A percentile compares a stretch with the other conserved stretches of the same genome.
These are phyloP conservation scores for Carallia pectinifolia DNA, from an alignment of 345 rosid genomes.

Conservation along the genomic window DNA sequence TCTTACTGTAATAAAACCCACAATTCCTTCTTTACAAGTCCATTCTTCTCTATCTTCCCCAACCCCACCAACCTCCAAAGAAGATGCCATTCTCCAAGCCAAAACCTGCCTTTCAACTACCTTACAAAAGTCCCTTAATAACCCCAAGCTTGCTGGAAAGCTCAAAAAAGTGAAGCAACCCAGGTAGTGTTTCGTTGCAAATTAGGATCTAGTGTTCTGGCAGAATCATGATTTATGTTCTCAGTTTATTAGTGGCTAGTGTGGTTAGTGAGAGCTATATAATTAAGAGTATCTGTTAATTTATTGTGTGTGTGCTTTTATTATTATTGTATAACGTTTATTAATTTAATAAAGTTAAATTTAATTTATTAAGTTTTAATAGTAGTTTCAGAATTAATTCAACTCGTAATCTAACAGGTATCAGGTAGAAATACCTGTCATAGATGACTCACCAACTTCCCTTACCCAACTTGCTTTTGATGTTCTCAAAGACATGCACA, in stretches of 20 bases:
- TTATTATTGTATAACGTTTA: no score
- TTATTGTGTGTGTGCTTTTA: no score
- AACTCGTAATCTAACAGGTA: conserved; percentile 9
- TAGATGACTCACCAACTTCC: conserved; percentile 61
- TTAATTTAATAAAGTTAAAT: no score
- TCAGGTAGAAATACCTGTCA: conserved; percentile 70
- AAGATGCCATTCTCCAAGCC: conserved; percentile 32
- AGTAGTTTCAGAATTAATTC: no score
- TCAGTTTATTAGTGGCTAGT: no score
- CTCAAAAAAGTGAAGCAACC: background rate
- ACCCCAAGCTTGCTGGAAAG: background rate
- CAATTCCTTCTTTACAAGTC: no score
- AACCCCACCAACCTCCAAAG: conserved; percentile 58
- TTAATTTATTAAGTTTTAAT: no score
- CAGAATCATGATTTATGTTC: no score
- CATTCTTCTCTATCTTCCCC: background rate
- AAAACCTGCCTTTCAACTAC: background rate
- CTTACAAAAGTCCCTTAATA: background rate
- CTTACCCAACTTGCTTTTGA: conserved; percentile 25
- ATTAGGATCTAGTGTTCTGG: no score
- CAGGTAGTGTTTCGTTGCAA: conserved; percentile 11
- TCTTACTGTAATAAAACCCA: no score
- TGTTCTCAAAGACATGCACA: conserved; percentile 42
- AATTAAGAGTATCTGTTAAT: no score
- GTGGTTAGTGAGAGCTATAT: no score